phyloP scores from a whole-genome alignment of 148 eudicot species.

The Vaccinium myrtillus region DNA sequence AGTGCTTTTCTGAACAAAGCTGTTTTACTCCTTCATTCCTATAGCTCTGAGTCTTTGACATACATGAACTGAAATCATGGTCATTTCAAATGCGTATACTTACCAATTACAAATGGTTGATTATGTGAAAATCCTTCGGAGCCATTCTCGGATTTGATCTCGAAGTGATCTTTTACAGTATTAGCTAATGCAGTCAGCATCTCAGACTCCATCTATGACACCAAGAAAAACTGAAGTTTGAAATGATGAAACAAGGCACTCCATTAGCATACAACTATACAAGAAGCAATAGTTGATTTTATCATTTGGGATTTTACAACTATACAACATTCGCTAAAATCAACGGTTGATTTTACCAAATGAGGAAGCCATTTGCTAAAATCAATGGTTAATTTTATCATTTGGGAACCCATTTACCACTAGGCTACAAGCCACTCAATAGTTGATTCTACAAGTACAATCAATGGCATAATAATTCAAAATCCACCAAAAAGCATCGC shows the following conservation, averaged over 20 bases:
- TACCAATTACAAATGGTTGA: slow-evolving; percentile 30
- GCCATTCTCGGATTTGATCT: neutral
- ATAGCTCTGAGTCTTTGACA: neutral
- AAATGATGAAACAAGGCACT: neutral
- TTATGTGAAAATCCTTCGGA: slow-evolving; percentile 9
- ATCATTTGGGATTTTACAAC: too few relatives aligned
- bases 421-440: too few relatives aligned
- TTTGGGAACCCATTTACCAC: too few relatives aligned
- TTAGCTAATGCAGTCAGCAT: slow-evolving; percentile 4
- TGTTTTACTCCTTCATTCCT: neutral
- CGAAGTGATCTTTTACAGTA: slow-evolving; percentile 10
- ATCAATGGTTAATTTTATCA: too few relatives aligned
- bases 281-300: neutral
- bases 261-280: slow-evolving; percentile 2
- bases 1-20: neutral
- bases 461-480: neutral
- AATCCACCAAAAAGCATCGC: neutral
- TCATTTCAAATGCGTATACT: neutral
- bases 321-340: neutral
- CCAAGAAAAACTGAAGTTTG: neutral
- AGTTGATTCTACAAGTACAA: neutral
- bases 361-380: too few relatives aligned
- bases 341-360: too few relatives aligned
- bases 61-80: neutral
- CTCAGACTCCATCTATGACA: slow-evolving; percentile 14